phyloP scores from a whole-genome alignment of 1,284 basidiomycete species.

The Boletus sp. region DNA sequence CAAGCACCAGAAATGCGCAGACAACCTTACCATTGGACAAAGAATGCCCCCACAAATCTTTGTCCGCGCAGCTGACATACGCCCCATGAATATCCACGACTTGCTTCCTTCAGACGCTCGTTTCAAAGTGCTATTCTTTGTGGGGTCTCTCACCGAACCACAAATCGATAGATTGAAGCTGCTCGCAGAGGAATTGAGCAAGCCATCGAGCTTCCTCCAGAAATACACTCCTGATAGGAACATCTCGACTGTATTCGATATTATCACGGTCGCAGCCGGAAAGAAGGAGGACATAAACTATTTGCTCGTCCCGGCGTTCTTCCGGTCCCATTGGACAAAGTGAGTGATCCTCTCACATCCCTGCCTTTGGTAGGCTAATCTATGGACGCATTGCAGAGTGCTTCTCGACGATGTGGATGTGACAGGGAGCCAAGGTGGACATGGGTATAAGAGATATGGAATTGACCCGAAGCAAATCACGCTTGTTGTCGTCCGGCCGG shows the following conservation, averaged over 20 bases:
- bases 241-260: not conserved
- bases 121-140: constrained; percentile 73
- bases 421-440: constrained; percentile 22
- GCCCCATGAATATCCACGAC: constrained; percentile 66
- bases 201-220: not conserved
- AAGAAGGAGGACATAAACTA: constrained; percentile 26
- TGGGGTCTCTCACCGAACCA: constrained; percentile 46
- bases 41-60: constrained; percentile 58
- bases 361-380: not conserved
- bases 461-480: constrained; percentile 41
- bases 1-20: constrained; percentile 43
- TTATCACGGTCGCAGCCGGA: not conserved
- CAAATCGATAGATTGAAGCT: not conserved
- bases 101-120: constrained; percentile 62
- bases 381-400: not conserved
- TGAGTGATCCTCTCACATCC: constrained; percentile 23
- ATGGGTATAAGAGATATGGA: constrained; percentile 46
- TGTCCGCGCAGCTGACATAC: constrained; percentile 60
- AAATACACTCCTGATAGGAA: not conserved
- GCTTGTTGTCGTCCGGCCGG: constrained; percentile 53
- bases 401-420: not conserved
- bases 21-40: constrained; percentile 49
- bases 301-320: constrained; percentile 43
- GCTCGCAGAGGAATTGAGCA: not conserved
- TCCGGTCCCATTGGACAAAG: constrained; percentile 66